A percentile compares a stretch with the other conserved stretches of the same genome.
Evolutionary conservation across 768 basidiomycete species (phyloP).

Genomic region (Trametes cinnabarina): DNA sequence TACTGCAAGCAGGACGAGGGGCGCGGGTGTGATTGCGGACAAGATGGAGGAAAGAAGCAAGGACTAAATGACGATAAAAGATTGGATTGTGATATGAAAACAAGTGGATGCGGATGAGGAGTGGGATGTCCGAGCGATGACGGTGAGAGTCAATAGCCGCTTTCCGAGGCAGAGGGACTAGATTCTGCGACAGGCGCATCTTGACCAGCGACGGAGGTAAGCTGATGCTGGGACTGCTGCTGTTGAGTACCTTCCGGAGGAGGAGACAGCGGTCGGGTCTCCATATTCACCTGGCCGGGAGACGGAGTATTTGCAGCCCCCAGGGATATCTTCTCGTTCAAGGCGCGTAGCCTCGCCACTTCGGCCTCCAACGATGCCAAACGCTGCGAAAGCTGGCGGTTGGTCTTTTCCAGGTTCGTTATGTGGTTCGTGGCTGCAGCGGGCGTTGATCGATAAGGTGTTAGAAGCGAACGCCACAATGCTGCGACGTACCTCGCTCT

Average conservation of each 20-base stretch:
- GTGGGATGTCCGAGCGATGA: slow-evolving; percentile 16
- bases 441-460: slow-evolving; percentile 1
- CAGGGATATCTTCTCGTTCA: slow-evolving; percentile 85
- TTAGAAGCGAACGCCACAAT: neutral
- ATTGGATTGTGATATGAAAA: slow-evolving; percentile 20
- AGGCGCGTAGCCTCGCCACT: slow-evolving; percentile 62
- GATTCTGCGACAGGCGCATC: slow-evolving; percentile 64
- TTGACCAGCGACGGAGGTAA: slow-evolving; percentile 57
- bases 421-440: slow-evolving; percentile 76
- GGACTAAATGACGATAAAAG: slow-evolving; percentile 22
- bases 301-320: slow-evolving; percentile 57
- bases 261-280: slow-evolving; percentile 58
- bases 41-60: slow-evolving; percentile 25
- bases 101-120: slow-evolving; percentile 13
- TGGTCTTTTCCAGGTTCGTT: slow-evolving; percentile 65
- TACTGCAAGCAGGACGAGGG: slow-evolving; percentile 32
- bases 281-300: slow-evolving; percentile 44
- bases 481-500: slow-evolving; percentile 66
- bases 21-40: slow-evolving; percentile 31
- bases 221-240: slow-evolving; percentile 35
- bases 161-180: slow-evolving; percentile 38
- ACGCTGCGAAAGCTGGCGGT: slow-evolving; percentile 68
- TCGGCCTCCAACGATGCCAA: slow-evolving; percentile 66
- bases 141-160: slow-evolving; percentile 29
- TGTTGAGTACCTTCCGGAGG: slow-evolving; percentile 52